Base-by-base conservation (phyloP, 768 basidiomycete genomes). In the Asterophora parasitica region DNA sequence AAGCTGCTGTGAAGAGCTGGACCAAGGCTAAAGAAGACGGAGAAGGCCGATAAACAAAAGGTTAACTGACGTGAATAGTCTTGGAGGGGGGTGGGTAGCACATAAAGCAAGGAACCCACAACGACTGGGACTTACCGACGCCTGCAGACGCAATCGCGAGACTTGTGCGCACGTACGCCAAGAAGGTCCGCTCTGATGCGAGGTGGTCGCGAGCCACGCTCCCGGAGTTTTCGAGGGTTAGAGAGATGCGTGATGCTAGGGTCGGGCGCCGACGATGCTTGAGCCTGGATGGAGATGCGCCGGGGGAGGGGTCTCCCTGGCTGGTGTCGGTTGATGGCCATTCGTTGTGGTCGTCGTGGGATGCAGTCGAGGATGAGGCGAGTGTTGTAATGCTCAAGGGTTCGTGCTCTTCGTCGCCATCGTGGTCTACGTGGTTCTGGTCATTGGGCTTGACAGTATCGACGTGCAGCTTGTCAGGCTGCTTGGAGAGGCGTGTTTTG, bases 151-250 rank as follows among this genome's bases (percentile, higher is more conserved):
- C 68, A 5, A 79, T 66, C 1, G 76, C 68, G 23, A 79, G 58
- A 49, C 75, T 77, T 5, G 78, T 79, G 38, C 77, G 61, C 30
- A 79, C 63, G 51, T 79, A 81, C 13, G 78, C 76, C 10, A 79
- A 64, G 56, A 76, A 79, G 4, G 76, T 79, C 32, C 77, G 63
- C 51, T 80, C 78, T 1, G 68, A 70, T 0, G 78, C 75, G 7
- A 80, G 63, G 49, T 80, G 78, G 58, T 79, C 78, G 26, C 78
- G 62, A 7, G 76, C 78, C 32, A 79, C 77, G 39, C 69, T 71
- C 4, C 77, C 77, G 23, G 68, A 66, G 54, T 78, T 79, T 60
- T 77, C 67, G 15, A 79, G 59, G 8, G 42, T 60, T 15, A 60
- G 43, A 0, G 57, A 58, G n/a, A 58, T 33, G 9, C 28, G 42